Evolutionary conservation across 495 filamentous ascomycete genomes (phyloP).

Genomic region (Hyaloscypha bicolor): DNA sequence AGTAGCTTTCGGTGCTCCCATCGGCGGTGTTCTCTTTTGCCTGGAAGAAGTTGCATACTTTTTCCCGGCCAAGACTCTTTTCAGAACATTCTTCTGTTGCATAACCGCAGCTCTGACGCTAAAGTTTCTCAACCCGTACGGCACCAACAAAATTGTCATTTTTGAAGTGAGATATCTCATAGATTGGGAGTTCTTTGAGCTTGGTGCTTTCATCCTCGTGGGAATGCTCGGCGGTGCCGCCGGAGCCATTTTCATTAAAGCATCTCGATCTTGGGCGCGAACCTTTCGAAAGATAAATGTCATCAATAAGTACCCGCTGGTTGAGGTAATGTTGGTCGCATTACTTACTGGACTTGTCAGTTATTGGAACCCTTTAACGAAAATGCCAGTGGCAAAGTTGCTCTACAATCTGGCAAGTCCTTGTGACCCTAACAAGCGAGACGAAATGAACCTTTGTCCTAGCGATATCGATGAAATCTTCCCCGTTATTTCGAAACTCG

Average conservation of each 20-base stretch:
- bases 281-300: conserved; percentile 79
- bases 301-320: conserved; percentile 81
- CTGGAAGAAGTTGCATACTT: conserved; percentile 96
- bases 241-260: conserved; percentile 96
- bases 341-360: conserved; percentile 79
- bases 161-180: conserved; percentile 91
- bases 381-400: conserved; percentile 85
- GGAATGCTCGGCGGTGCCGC: conserved; percentile 82
- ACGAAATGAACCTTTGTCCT: conserved; percentile 78
- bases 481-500: conserved; percentile 65
- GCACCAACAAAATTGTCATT: conserved; percentile 92
- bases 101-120: conserved; percentile 88
- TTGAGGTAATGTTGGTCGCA: conserved; percentile 89
- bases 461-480: conserved; percentile 71
- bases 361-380: conserved; percentile 94
- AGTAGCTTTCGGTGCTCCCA: conserved; percentile 92
- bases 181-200: conserved; percentile 94
- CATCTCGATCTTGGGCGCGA: conserved; percentile 82
- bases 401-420: conserved; percentile 88
- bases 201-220: conserved; percentile 80
- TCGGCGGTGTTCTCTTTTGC: conserved; percentile 91
- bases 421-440: conserved; percentile 62
- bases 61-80: conserved; percentile 97
- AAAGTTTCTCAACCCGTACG: conserved; percentile 95
- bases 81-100: conserved; percentile 97